Evolutionary conservation across 176 grass and related monocot species (phyloP), one percentile per base, ranked within the genome.

Genomic region (Phoenix dactylifera): DNA sequence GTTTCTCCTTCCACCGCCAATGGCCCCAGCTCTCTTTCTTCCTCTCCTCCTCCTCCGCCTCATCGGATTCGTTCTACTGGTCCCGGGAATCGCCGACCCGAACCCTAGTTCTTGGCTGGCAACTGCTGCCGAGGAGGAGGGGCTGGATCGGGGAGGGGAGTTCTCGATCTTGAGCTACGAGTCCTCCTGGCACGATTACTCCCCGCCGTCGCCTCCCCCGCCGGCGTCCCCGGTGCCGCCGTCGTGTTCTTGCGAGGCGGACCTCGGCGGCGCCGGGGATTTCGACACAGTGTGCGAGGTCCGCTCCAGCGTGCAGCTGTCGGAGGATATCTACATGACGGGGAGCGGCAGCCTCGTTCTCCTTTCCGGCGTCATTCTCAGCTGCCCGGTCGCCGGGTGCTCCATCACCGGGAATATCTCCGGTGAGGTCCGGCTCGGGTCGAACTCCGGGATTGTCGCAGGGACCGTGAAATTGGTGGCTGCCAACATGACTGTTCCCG

Each of bases 321-420:
- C 49, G 48, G 68, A 35, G 9, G 64, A 85, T 72, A 59, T 89
- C 61, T 89, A 83, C 76, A 88, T 89, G 71, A 66, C 76, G 55
- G 94, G 87, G 39, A 81, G 50, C n/a, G 94, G 94, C 49, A 98
- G 94, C 57, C 74, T 98, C 55, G 76, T 89, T 23, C 70, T 98
- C 57, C 68, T 79, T 24, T 65, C 85, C 4, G 85, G 74, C 3
- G 82, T 83, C 0, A 69, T 83, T 29, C 71, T 99, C 6, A 93
- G 77, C 62, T 99, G 94, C 77, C 52, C 81, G 25, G 49, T 61
- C 17, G 15, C 82, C 16, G 94, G 94, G 61, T 99, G 94, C 66
- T 79, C 82, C 17, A 32, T 99, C 30, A 66, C 79, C 0, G 85
- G 71, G 52, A 89, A 99, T 22, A 60, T 99, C 10, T 79, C 84